Evolutionary conservation across 257 asterid genomes (phyloP).

Genomic region (Solanum lignicaule): DNA sequence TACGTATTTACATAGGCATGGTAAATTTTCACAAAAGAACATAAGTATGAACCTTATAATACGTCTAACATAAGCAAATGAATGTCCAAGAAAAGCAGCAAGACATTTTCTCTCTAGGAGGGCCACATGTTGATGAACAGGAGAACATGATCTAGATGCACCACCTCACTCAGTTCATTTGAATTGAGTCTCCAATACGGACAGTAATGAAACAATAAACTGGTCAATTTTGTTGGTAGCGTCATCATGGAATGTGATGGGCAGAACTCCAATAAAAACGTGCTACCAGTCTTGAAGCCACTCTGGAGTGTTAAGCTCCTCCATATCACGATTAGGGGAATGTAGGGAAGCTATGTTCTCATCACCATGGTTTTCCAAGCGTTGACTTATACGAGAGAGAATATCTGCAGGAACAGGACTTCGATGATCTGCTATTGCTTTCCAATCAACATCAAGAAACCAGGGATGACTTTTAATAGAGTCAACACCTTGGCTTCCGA

Average conservation of each 20-base stretch:
- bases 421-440: slow-evolving; percentile 34
- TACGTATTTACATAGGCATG: slow-evolving; percentile 26
- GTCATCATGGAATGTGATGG: neutral
- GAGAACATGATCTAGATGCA: neutral
- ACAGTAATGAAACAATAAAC: neutral
- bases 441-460: slow-evolving; percentile 70
- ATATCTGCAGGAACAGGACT: slow-evolving; percentile 49
- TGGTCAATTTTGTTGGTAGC: neutral
- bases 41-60: neutral
- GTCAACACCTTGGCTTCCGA: slow-evolving; percentile 64
- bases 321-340: slow-evolving; percentile 37
- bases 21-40: neutral
- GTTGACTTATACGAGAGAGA: slow-evolving; percentile 49
- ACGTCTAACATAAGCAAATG: neutral
- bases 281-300: slow-evolving; percentile 90
- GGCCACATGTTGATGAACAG: neutral
- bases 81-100: neutral
- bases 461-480: slow-evolving; percentile 74
- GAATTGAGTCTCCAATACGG: neutral
- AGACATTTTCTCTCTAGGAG: neutral
- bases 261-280: neutral
- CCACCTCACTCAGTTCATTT: neutral
- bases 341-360: slow-evolving; percentile 19
- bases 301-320: slow-evolving; percentile 55
- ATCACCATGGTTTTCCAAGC: slow-evolving; percentile 36